Percentiles rank a stretch among this genome's conserved stretches.
phyloP scores from a whole-genome alignment of 2,329 filamentous ascomycete genomes.

The Allantophomopsis cytisporea region DNA sequence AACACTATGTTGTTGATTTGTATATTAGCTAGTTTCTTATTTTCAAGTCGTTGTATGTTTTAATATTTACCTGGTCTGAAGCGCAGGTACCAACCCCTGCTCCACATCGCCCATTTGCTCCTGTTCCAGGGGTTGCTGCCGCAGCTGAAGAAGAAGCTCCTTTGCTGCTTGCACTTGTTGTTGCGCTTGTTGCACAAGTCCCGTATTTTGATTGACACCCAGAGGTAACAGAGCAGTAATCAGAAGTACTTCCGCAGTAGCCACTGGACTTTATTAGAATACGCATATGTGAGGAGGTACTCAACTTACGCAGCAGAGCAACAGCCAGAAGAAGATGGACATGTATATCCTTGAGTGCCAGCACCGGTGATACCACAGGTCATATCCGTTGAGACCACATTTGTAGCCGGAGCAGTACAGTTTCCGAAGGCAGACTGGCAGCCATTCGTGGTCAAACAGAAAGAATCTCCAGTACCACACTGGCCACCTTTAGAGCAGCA shows the following conservation, averaged over 20 bases:
- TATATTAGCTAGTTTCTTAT: too few species aligned
- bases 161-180: background rate
- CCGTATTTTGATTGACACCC: slow-evolving; percentile 10
- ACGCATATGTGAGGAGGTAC: background rate
- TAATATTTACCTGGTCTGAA: background rate
- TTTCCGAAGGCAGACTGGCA: background rate
- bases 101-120: background rate
- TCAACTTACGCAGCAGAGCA: slow-evolving; percentile 11
- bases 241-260: slow-evolving; percentile 12
- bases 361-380: slow-evolving; percentile 13
- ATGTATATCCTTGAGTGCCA: slow-evolving; percentile 12
- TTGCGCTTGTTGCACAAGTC: background rate
- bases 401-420: background rate
- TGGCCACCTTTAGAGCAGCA: background rate
- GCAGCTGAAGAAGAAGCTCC: background rate
- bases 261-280: slow-evolving; percentile 7
- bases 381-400: slow-evolving; percentile 9
- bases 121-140: background rate
- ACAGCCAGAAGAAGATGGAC: slow-evolving; percentile 8
- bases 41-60: too few species aligned
- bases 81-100: background rate
- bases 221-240: slow-evolving; percentile 9
- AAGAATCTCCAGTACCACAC: background rate
- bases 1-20: background rate
- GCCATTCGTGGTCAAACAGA: background rate